These are phyloP conservation scores for Psilocybe azurescens DNA, from an alignment of 768 basidiomycete genomes.

Conservation along the genomic window DNA sequence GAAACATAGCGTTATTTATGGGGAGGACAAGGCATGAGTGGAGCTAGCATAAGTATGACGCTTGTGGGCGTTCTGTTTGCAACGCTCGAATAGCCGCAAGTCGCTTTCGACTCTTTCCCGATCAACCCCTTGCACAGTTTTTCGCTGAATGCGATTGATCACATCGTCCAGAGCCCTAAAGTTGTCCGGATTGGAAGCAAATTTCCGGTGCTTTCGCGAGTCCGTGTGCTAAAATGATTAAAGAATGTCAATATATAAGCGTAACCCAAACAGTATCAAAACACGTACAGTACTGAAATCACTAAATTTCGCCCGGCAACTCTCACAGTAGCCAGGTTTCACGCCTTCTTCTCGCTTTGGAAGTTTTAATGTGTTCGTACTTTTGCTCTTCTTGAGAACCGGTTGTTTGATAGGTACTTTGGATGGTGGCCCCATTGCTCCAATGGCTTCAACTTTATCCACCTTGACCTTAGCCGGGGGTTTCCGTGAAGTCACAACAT, in stretches of 20 bases:
- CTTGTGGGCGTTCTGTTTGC: not conserved
- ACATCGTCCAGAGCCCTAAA: constrained; percentile 81
- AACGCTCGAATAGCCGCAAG: not conserved
- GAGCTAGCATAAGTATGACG: not conserved
- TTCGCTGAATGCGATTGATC: constrained; percentile 62
- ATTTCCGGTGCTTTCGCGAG: constrained; percentile 79
- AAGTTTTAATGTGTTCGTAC: constrained; percentile 77
- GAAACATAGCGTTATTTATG: constrained; percentile 4
- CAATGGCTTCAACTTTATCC: constrained; percentile 30
- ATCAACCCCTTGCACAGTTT: constrained; percentile 39
- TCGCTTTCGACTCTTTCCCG: constrained; percentile 25
- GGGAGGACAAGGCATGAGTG: constrained; percentile 9
- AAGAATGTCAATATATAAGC: constrained; percentile 2
- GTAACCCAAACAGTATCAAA: constrained; percentile 14
- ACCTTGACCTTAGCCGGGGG: constrained; percentile 34
- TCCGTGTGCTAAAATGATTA: constrained; percentile 63
- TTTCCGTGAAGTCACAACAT: constrained; percentile 72
- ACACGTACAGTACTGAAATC: constrained; percentile 80
- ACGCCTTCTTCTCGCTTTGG: constrained; percentile 83
- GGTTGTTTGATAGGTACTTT: constrained; percentile 58
- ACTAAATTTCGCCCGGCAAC: constrained; percentile 88
- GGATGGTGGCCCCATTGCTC: constrained; percentile 72
- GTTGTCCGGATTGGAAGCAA: constrained; percentile 78
- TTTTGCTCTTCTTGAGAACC: constrained; percentile 74
- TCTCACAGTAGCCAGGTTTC: constrained; percentile 98